Percentiles rank a stretch among this genome's conserved stretches.
Evolutionary conservation across 2,329 filamentous ascomycete species (phyloP).

Genomic region (Botrytis elliptica): DNA sequence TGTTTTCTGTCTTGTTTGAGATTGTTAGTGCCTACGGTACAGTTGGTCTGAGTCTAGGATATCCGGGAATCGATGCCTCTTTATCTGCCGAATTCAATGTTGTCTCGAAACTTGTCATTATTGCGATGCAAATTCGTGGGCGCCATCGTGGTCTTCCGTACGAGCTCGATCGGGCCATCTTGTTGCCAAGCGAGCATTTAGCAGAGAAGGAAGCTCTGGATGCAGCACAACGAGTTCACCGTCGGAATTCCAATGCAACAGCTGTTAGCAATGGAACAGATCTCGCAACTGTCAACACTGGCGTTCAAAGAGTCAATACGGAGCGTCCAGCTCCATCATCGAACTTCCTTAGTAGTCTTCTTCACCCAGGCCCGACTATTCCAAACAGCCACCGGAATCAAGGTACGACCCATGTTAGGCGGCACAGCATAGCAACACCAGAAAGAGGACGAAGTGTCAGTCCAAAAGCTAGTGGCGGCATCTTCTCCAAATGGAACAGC

Average conservation of each 20-base stretch:
- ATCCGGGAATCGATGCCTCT: conserved; percentile 70
- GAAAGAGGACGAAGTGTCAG: conserved; percentile 13
- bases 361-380: conserved; percentile 39
- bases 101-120: conserved; percentile 60
- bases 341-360: conserved; percentile 34
- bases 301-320: conserved; percentile 23
- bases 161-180: conserved; percentile 66
- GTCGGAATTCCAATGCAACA: conserved; percentile 26
- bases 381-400: conserved; percentile 32
- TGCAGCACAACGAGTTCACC: conserved; percentile 21
- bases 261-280: conserved; percentile 19
- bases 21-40: conserved; percentile 91
- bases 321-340: conserved; percentile 22
- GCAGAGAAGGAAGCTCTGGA: conserved; percentile 59
- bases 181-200: conserved; percentile 64
- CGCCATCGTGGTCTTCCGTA: conserved; percentile 68
- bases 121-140: conserved; percentile 68
- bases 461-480: conserved; percentile 12
- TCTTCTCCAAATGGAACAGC: conserved; percentile 18
- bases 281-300: conserved; percentile 7
- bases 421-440: conserved; percentile 17
- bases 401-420: conserved; percentile 5
- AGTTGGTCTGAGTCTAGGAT: conserved; percentile 86
- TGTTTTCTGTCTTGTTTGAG: conserved; percentile 77
- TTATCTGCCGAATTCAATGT: conserved; percentile 80